Evolutionary conservation across 805 yeast genomes (phyloP).

Genomic region (Brettanomyces custersianus): DNA sequence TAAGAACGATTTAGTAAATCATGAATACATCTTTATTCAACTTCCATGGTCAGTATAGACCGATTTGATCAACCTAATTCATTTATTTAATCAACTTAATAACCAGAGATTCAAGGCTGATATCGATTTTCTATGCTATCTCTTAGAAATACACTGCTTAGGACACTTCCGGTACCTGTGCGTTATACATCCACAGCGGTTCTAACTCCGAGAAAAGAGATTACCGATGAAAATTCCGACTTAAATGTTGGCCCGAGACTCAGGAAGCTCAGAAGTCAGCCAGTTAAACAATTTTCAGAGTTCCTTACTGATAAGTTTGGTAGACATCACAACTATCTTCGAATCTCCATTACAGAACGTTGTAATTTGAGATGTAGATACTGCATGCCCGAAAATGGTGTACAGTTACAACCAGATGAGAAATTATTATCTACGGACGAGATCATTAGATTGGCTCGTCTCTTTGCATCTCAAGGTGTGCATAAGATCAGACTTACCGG

Average conservation of each 20-base stretch:
- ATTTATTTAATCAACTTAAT: too few relatives aligned
- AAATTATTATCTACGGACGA: conserved; percentile 34
- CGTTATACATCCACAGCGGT: too few relatives aligned
- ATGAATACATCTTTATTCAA: too few relatives aligned
- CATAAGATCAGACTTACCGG: conserved; percentile 44
- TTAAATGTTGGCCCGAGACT: conserved; percentile 9
- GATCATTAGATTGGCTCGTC: conserved; percentile 31
- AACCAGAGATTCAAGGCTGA: too few relatives aligned
- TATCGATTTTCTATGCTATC: too few relatives aligned
- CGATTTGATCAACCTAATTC: too few relatives aligned
- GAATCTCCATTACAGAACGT: conserved; percentile 43
- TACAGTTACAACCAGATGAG: conserved; percentile 35
- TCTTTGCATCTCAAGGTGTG: conserved; percentile 43
- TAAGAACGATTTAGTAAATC: too few relatives aligned
- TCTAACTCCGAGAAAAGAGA: too few relatives aligned
- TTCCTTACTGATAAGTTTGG: conserved; percentile 36
- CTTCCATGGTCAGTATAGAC: too few relatives aligned
- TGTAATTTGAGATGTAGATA: conserved; percentile 40
- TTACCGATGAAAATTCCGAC: too few relatives aligned
- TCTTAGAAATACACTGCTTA: too few relatives aligned
- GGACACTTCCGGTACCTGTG: too few relatives aligned
- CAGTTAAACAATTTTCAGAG: conserved; percentile 26
- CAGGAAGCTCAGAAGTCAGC: conserved; percentile 8
- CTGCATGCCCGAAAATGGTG: conserved; percentile 52
- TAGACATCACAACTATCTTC: conserved; percentile 38